Conservation (phyloP, 768 basidiomycete species). For the Hypholoma sublateritium region DNA sequence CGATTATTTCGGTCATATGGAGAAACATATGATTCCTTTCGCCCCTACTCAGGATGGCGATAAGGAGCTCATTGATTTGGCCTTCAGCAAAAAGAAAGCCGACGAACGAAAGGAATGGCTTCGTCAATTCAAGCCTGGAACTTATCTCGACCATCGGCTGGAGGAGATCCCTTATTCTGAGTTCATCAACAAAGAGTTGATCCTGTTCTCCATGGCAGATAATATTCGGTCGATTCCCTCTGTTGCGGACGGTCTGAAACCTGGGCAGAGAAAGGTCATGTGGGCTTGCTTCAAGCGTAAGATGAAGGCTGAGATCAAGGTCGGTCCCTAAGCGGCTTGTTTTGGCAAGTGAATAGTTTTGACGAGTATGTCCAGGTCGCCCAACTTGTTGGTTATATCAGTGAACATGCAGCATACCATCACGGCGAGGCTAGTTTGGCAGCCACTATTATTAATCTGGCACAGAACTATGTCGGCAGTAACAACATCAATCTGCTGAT, state of each 20-base stretch:
- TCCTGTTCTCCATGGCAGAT: constrained; percentile 99
- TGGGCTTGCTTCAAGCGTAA: constrained; percentile 97
- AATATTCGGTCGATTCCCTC: constrained; percentile 98
- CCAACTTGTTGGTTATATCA: constrained; percentile 94
- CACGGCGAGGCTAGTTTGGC: constrained; percentile 91
- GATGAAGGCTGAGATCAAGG: constrained; percentile 89
- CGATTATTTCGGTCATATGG: constrained; percentile 90
- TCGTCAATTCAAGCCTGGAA: constrained; percentile 93
- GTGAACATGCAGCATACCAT: constrained; percentile 93
- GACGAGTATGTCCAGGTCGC: constrained; percentile 56
- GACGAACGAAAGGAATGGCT: constrained; percentile 99
- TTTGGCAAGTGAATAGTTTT: not conserved
- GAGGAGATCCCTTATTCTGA: constrained; percentile 86
- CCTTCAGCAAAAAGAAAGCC: constrained; percentile 99
- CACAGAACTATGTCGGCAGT: constrained; percentile 92
- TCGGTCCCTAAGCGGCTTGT: constrained; percentile 19
- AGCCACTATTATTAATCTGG: constrained; percentile 89
- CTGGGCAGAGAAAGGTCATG: constrained; percentile 95
- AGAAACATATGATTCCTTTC: constrained; percentile 94
- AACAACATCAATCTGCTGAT: constrained; percentile 90
- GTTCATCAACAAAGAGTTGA: constrained; percentile 97
- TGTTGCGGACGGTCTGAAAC: constrained; percentile 91
- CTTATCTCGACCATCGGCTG: constrained; percentile 86
- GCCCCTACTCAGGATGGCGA: constrained; percentile 79
- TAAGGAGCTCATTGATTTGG: constrained; percentile 88